A percentile compares a stretch with the other conserved stretches of the same genome.
phyloP scores from a whole-genome alignment of 225 moss, liverwort and hornwort genomes.

The Lunularia cruciata region DNA sequence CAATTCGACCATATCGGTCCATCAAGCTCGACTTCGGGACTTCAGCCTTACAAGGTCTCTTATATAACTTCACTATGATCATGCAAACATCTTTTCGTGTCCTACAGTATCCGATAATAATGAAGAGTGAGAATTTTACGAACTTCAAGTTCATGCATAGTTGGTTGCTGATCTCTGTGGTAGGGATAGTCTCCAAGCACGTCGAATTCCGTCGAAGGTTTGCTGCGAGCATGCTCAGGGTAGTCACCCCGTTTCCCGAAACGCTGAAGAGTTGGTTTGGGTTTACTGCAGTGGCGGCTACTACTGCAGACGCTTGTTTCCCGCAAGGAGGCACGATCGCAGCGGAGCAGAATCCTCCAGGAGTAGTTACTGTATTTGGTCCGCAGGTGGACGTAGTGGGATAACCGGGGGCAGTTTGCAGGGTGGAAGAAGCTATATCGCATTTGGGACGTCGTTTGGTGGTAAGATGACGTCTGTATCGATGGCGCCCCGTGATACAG shows the following conservation, averaged over 20 bases:
- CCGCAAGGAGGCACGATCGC: not conserved
- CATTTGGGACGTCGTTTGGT: not conserved
- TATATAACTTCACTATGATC: not conserved
- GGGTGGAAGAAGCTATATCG: not conserved
- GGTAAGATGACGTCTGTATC: slow-evolving; percentile 32
- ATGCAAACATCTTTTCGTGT: too few relatives aligned
- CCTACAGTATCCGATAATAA: not conserved
- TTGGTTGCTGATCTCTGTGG: not conserved
- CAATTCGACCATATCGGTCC: not conserved
- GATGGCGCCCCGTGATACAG: slow-evolving; percentile 13
- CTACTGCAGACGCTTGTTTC: not conserved
- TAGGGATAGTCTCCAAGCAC: not conserved
- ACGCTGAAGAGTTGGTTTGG: not conserved
- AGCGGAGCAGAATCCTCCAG: not conserved
- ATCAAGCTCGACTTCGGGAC: not conserved
- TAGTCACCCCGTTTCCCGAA: not conserved
- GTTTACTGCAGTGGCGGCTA: slow-evolving; percentile 3
- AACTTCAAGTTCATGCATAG: not conserved
- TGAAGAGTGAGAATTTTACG: not conserved
- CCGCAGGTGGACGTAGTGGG: not conserved
- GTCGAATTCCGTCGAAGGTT: not conserved
- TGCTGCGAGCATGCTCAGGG: not conserved
- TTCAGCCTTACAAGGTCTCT: not conserved
- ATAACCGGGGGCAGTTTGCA: not conserved
- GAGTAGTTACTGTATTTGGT: not conserved